Evolutionary conservation across 164 flowering plant species (phyloP), one percentile per base, ranked within the genome.

Genomic region (Berberis vulgaris): DNA sequence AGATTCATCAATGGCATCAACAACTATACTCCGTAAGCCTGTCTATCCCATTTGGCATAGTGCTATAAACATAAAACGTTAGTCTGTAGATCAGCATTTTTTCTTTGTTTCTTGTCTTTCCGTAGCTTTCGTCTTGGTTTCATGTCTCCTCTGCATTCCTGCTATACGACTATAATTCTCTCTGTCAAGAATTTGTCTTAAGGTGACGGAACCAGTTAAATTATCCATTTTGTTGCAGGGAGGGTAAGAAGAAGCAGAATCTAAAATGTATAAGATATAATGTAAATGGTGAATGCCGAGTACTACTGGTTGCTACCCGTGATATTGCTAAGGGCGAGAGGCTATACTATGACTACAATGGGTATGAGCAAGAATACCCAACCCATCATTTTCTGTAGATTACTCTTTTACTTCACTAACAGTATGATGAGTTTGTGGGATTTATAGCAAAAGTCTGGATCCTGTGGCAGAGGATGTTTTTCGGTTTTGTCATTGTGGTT

Each of bases 1-100:
- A 93, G 99, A 10, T 94, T 88, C 69, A 84, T 94, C 60, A 94
- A 73, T 76, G 99, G 97, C 65, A 94, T 94, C 79, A 91, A 94
- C 80, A 94, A 94, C 67, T 87, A 91, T 65, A 82, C 87, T 2
- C 79, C 69, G 99, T 94, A 82, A 81, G 84, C 63, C 66, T 65
- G 54, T 5, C 54, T 50, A 26, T 8, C 54, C 54, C 54, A 50
- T 50, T 50, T 50, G 54, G 8, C 12, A 6, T 6, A 50, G 12
- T n/a, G 8, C 54, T 9, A 50, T 10, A 50, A 50, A 50, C 12
- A 50, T 50, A 8, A 8, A 8, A 0, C 12, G 12, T 10, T 50
- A 50, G 2, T n/a, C 2, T 8, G 12, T 5, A 50, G 12, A 3
- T 8, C 11, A 9, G 3, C 10, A 50, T 2, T 50, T 50, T 9